Base-by-base conservation (phyloP, 2,329 filamentous ascomycete genomes). In the Tolypocladium pustulatum region DNA sequence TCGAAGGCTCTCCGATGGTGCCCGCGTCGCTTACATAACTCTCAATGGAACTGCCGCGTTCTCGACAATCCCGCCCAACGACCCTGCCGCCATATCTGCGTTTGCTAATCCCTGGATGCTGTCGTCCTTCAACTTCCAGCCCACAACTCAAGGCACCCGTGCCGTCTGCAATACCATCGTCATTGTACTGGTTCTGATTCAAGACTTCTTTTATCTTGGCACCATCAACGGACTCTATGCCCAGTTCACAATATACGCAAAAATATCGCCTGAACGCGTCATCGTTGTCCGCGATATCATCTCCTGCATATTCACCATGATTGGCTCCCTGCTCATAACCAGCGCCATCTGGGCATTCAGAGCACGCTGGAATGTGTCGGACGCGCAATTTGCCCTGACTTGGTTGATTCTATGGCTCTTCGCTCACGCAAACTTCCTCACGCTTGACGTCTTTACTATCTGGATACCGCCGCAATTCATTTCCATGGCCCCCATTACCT, bases 141-240 rank as follows among this genome's bases (percentile, higher is more conserved):
- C 60, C 22, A 66, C 65, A 1, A 34, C 56, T 3, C 64, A 66
- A 54, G 64, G 64, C n/a, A 64, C 64, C 1, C 63, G 65, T 4
- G 53, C 61, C 25, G 65, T 66, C 32, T 66, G 66, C n/a, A 66
- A 66, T 32, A 66, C 63, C 1, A 61, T 66, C 1, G 59, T 61
- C n/a, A 63, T 66, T 54, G 65, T 66, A 10, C 30, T 66, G 53
- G 55, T 65, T n/a, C 43, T 66, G 34, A 65, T 66, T 36, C 61
- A 66, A 30, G 61, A 66, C 20, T 66, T 66, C 55, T 66, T 65
- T 53, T 66, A 64, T 41, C 60, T 66, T 12, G 64, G 61, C 34
- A 63, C 59, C 6, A 57, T 65, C 38, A 66, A 65, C 37, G 64
- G 63, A 1, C 62, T 66, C 22, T 65, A 63, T 9, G 63, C 56